phyloP scores from a whole-genome alignment of 768 basidiomycete genomes.

The Mycena belliarum region DNA sequence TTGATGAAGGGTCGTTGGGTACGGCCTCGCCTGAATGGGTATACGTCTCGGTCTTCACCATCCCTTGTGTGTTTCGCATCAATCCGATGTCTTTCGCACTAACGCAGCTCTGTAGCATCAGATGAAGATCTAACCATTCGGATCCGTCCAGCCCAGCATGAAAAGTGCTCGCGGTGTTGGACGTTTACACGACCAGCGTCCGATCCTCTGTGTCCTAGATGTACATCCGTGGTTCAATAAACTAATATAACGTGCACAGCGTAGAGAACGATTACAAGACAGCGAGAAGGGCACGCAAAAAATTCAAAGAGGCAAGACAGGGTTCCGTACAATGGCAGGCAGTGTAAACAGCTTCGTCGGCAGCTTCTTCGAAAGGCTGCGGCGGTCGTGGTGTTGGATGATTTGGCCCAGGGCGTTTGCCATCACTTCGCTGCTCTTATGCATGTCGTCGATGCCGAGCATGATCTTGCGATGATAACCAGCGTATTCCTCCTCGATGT shows the following conservation, averaged over 20 bases:
- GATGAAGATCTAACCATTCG: conserved; percentile 46
- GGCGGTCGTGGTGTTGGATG: conserved; percentile 51
- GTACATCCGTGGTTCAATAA: conserved; percentile 34
- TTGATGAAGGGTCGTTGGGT: conserved; percentile 44
- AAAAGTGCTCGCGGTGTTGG: conserved; percentile 95
- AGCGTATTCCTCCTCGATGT: conserved; percentile 57
- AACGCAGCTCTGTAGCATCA: conserved; percentile 2
- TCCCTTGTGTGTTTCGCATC: conserved; percentile 44
- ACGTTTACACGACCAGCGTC: conserved; percentile 57
- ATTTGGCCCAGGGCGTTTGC: conserved; percentile 36
- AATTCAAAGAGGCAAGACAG: conserved; percentile 9
- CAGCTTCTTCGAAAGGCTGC: conserved; percentile 50
- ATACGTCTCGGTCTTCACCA: conserved; percentile 42
- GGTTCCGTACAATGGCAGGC: conserved; percentile 5
- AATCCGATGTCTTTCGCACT: background rate
- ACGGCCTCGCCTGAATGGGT: conserved; percentile 48
- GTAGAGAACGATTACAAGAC: background rate
- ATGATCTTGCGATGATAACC: conserved; percentile 41
- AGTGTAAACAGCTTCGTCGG: conserved; percentile 42
- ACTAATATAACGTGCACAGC: background rate
- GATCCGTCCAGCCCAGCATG: conserved; percentile 57
- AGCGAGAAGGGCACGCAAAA: background rate
- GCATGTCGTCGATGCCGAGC: conserved; percentile 42
- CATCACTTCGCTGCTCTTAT: conserved; percentile 39
- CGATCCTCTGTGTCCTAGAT: conserved; percentile 67